These are phyloP conservation scores for Fusarium floridanum DNA, from an alignment of 2,329 filamentous ascomycete genomes.

Conservation along the genomic window DNA sequence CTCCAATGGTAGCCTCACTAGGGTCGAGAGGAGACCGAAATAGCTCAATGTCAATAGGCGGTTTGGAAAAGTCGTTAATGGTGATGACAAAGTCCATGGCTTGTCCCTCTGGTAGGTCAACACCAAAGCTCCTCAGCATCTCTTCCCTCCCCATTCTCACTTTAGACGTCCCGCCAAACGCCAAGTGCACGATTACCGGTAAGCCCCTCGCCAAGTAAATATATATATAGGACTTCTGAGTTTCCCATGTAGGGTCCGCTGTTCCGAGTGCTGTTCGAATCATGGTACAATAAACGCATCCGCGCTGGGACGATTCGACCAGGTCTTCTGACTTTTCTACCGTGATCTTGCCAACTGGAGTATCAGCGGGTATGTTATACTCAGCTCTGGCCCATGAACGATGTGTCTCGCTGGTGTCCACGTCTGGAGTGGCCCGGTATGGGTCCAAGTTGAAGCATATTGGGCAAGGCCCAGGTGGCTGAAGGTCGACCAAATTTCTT, in stretches of 20 bases:
- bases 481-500: background rate
- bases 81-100: background rate
- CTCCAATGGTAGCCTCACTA: background rate
- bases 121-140: background rate
- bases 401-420: background rate
- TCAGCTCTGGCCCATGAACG: background rate
- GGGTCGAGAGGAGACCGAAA: background rate
- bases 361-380: background rate
- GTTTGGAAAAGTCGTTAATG: background rate
- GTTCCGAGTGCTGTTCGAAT: background rate
- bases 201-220: background rate
- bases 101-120: background rate
- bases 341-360: background rate
- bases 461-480: background rate
- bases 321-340: conserved; percentile 1
- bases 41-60: background rate
- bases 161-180: background rate
- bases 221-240: background rate
- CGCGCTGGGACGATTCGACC: background rate
- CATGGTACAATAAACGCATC: background rate
- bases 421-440: background rate
- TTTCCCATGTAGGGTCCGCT: background rate
- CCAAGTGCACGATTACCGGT: background rate
- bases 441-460: conserved; percentile 1
- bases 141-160: background rate